Evolutionary conservation across 768 basidiomycete genomes (phyloP), one percentile per base, ranked within the genome.

Genomic region (Tremella yokohamensis): DNA sequence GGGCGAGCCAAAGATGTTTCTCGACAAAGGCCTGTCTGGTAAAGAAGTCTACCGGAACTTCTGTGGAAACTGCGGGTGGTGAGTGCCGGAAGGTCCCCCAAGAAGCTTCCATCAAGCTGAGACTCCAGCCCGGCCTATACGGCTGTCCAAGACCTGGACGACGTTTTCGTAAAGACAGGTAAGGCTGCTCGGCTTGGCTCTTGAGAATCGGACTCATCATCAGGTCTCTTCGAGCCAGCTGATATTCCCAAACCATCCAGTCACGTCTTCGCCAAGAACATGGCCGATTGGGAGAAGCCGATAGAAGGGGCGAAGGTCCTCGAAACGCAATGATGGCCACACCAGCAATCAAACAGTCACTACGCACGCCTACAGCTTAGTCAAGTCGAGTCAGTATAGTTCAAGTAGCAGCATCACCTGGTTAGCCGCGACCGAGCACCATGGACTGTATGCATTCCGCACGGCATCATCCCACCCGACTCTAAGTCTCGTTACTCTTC

Each of bases 11-110:
- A 56, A 57, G 37, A 56, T 47, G 20, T 61, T 38, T 24, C 34
- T 11, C 2, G 40, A 25, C 25, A 56, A 51, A 29, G 61, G 61
- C 9, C 0, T 22, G 15, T 63, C 61, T 8, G 57, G 57, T 3
- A 44, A 55, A 26, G 26, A 49, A 39, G 52, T 54, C 8, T 37
- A 51, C 11, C 45, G 61, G 7, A 22, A 54, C 20, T 63, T 63
- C 53, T 63, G 61, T 38, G 57, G 42, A 16, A 42, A n/a, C 1
- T 63, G 61, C 44, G 61, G 61, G 19, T 57, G 56, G 61, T 62
- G n/a, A 62, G 61, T 62, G 25, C 20, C 24, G 18, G 7, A 22
- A n/a, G 19, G 6, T 9, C 7, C 19, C 4, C n/a, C 7, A 49
- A 3, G 25, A 20, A 49, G 16, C 16, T n/a, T 16, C 49, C 25